Evolutionary conservation across 441 rosid species (phyloP).

Genomic region (Euphorbia schlechtendalii): DNA sequence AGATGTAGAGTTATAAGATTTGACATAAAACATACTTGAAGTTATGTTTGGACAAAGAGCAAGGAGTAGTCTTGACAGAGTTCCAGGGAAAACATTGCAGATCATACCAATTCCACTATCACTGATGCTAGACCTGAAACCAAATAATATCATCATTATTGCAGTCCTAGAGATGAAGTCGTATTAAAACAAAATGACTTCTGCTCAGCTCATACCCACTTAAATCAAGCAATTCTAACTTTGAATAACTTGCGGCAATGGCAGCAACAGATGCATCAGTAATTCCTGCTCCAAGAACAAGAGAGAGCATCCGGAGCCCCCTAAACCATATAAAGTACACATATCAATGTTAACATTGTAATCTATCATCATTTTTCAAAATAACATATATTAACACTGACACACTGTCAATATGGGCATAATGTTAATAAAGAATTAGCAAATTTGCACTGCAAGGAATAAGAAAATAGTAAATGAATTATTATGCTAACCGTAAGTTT

Average conservation of each 20-base stretch:
- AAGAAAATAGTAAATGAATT: too few species aligned
- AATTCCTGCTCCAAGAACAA: conserved; percentile 84
- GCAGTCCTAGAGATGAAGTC: background rate
- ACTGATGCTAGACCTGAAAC: conserved; percentile 79
- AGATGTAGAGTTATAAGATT: conserved; percentile 10
- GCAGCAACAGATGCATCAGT: conserved; percentile 95
- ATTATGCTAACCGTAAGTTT: conserved; percentile 61
- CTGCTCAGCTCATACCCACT: conserved; percentile 69
- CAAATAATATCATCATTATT: conserved; percentile 15
- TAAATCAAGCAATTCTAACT: conserved; percentile 84
- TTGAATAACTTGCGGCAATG: conserved; percentile 64
- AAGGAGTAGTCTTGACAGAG: conserved; percentile 70
- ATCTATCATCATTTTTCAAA: background rate
- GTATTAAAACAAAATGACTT: conserved; percentile 6
- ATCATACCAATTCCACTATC: conserved; percentile 97
- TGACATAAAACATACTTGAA: too few species aligned
- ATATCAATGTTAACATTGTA: background rate
- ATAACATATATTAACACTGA: background rate
- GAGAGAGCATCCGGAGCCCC: conserved; percentile 83
- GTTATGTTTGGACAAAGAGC: conserved; percentile 96
- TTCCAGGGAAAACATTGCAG: conserved; percentile 77
- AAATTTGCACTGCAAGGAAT: background rate
- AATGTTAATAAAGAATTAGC: conserved; percentile 3
- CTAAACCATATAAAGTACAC: conserved; percentile 39
- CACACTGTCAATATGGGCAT: background rate